These are phyloP conservation scores for Phytopythium helicoides DNA, from an alignment of 352 stramenopile species.

Conservation along the genomic window DNA sequence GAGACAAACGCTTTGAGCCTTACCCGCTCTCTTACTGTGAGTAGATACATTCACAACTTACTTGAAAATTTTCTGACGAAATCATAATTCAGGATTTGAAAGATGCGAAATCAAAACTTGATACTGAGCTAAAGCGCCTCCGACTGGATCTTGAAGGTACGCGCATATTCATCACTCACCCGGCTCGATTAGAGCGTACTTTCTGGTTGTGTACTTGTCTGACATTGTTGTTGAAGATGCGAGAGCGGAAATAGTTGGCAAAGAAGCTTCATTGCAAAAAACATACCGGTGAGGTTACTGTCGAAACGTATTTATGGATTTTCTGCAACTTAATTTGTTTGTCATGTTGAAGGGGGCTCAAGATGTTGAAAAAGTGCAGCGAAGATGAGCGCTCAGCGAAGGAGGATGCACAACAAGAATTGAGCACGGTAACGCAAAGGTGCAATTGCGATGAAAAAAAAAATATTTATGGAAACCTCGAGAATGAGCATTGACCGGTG, in stretches of 20 bases:
- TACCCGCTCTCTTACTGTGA: constrained; percentile 32
- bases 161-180: background rate
- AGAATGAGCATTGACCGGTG: background rate
- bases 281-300: constrained; percentile 14
- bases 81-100: background rate
- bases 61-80: background rate
- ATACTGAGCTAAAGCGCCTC: background rate
- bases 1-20: constrained; percentile 33
- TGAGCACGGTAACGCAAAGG: constrained; percentile 19
- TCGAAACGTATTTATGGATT: background rate
- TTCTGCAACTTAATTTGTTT: too few species aligned
- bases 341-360: constrained; percentile 13
- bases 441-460: too few species aligned
- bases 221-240: too few species aligned
- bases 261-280: constrained; percentile 23
- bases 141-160: background rate
- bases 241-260: constrained; percentile 16
- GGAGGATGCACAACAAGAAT: constrained; percentile 23
- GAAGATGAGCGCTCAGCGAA: constrained; percentile 26
- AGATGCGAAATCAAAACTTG: background rate
- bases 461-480: too few species aligned
- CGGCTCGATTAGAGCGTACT: background rate
- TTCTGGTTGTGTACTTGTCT: too few species aligned
- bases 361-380: constrained; percentile 22
- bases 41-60: background rate